phyloP scores from a whole-genome alignment of 202 grass and related monocot genomes.

The Panicum virgatum region DNA sequence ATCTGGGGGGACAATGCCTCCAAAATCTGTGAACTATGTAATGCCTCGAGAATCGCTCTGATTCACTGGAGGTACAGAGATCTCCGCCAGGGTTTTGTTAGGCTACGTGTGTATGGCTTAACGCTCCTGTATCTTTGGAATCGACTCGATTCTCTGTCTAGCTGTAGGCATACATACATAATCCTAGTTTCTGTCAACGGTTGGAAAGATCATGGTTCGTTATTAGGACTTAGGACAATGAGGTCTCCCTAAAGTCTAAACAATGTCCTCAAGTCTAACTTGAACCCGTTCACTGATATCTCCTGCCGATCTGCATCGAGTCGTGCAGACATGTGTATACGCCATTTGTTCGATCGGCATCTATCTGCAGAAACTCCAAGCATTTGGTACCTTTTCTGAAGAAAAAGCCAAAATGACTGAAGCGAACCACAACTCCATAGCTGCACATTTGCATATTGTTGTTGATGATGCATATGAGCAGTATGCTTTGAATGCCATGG shows the following conservation, averaged over 20 bases:
- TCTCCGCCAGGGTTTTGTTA: not conserved
- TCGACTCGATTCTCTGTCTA: conserved; percentile 36
- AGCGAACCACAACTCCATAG: not conserved
- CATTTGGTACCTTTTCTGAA: not conserved
- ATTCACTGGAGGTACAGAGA: conserved; percentile 30
- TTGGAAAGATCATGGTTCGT: conserved; percentile 19
- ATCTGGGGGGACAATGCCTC: conserved; percentile 6
- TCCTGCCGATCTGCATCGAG: not conserved
- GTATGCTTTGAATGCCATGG: not conserved
- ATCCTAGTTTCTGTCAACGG: conserved; percentile 11
- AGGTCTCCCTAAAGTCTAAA: conserved; percentile 22
- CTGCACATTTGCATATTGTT: not conserved
- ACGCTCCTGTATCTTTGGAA: conserved; percentile 18
- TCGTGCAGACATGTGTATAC: conserved; percentile 27
- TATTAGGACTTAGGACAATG: not conserved
- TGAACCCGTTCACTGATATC: conserved; percentile 8
- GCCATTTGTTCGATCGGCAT: not conserved
- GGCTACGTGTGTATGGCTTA: conserved; percentile 19
- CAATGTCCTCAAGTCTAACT: not conserved
- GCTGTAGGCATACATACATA: conserved; percentile 22
- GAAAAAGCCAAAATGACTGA: not conserved
- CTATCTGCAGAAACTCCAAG: not conserved
- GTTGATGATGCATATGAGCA: not conserved
- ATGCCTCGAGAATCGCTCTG: conserved; percentile 31
- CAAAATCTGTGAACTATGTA: conserved; percentile 20